Base-by-base conservation (phyloP, 768 basidiomycete genomes). In the Mycena vulgaris region DNA sequence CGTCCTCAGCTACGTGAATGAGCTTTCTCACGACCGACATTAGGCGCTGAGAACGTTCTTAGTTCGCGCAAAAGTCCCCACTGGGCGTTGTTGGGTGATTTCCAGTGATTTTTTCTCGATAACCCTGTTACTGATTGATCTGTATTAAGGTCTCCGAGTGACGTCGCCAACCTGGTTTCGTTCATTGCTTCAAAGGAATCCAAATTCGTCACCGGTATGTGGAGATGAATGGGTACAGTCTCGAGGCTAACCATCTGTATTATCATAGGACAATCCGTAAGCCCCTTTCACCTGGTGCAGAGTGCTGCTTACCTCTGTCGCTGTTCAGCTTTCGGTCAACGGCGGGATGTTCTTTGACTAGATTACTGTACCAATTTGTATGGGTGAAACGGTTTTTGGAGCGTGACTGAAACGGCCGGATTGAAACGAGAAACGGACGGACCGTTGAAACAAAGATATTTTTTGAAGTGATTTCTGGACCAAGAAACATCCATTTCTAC, bases 141-240 rank as follows among this genome's bases (percentile, higher is more conserved):
- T 33, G 25, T 17, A 2, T 9, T 6, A 21, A 66, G 66, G 7
- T 10, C 37, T 30, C 58, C 66, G 10, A 23, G 14, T 10, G 66
- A 68, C 42, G 39, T 68, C n/a, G 66, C 58, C 48, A 48, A 53
- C 27, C 2, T 68, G 17, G 42, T 61, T 19, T 61, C 66, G 0
- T 68, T 60, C 59, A 52, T 68, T 53, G 66, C 51, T 19, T 60
- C 66, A 3, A 68, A 68, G 35, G 59, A 68, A 16, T 68, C 66
- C 11, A 31, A 40, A 31, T 68, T 61, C 14, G 61, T 68, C 5
- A 62, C 60, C 13, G 60, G 60, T 62, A 39, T 9, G 60, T 49
- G 13, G 3, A 48, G 11, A 25, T 6, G 27, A 2, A 25, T 5
- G 16, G 13, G 3, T 27, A 3, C 11, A n/a, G 1, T 27, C 6